A percentile compares a stretch with the other conserved stretches of the same genome.
Conservation (phyloP, 2,329 filamentous ascomycete genomes). For the Purpureocillium lavendulum region DNA sequence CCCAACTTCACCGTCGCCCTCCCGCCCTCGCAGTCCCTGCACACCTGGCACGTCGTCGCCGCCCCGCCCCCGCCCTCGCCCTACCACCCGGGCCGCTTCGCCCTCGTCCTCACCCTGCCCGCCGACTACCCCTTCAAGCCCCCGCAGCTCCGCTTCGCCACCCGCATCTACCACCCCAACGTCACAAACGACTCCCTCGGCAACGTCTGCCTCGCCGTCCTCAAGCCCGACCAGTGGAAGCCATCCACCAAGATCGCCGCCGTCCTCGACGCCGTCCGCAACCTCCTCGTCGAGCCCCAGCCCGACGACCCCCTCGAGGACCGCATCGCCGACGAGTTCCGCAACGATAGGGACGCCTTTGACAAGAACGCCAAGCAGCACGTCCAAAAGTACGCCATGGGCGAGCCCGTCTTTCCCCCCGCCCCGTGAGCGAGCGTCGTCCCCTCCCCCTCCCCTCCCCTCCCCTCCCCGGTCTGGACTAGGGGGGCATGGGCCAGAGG, state of each 20-base stretch:
- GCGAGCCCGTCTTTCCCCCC: constrained; percentile 27
- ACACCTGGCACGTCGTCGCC: constrained; percentile 44
- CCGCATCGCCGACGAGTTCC: constrained; percentile 78
- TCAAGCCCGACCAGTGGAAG: constrained; percentile 88
- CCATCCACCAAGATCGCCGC: constrained; percentile 67
- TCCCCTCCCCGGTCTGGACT: no score
- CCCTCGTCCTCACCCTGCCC: constrained; percentile 64
- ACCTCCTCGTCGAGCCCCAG: constrained; percentile 71
- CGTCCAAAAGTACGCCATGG: constrained; percentile 62
- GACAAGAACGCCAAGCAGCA: constrained; percentile 69
- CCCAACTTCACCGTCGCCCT: constrained; percentile 38
- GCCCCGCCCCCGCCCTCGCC: constrained; percentile 32
- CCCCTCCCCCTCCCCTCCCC: no score
- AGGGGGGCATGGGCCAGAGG: no score
- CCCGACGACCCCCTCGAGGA: constrained; percentile 85
- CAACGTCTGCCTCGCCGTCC: constrained; percentile 75
- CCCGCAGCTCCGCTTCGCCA: constrained; percentile 69
- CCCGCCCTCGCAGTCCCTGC: constrained; percentile 36
- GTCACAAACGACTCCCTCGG: constrained; percentile 80
- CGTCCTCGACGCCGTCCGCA: constrained; percentile 69
- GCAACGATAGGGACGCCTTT: constrained; percentile 57
- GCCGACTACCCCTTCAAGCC: constrained; percentile 86
- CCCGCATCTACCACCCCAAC: constrained; percentile 94
- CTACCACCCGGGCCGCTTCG: constrained; percentile 63
- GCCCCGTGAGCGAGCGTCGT: background rate